Conservation (phyloP, 1,139 yeast genomes). For the Taphrina pruni region DNA sequence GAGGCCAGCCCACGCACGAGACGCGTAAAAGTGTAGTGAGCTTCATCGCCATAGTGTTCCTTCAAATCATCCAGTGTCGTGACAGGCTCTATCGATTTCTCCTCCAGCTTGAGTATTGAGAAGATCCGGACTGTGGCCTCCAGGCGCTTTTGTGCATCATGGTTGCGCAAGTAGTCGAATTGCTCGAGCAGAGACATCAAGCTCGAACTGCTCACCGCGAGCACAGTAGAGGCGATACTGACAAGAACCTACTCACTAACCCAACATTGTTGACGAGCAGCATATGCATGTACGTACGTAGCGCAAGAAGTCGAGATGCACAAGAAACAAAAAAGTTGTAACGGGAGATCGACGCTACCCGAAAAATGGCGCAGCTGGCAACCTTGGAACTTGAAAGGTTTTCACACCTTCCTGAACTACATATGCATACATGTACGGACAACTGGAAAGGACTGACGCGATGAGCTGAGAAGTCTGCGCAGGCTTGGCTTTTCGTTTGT, state of each 20-base stretch:
- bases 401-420: no score
- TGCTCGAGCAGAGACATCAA: conserved; percentile 31
- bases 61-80: conserved; percentile 18
- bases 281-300: no score
- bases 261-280: no score
- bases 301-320: not conserved
- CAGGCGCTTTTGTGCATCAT: conserved; percentile 27
- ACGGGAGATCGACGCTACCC: conserved; percentile 25
- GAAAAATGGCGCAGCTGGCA: not conserved
- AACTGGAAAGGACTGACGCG: not conserved
- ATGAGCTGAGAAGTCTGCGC: no score
- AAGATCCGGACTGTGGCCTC: conserved; percentile 28
- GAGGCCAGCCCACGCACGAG: conserved; percentile 81
- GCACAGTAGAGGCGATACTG: no score
- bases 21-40: conserved; percentile 81
- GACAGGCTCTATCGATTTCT: not conserved
- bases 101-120: conserved; percentile 17
- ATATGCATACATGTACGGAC: not conserved
- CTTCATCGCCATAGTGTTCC: conserved; percentile 57
- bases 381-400: no score
- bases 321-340: conserved; percentile 9
- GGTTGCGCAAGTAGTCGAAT: conserved; percentile 33
- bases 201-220: no score
- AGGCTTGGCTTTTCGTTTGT: not conserved
- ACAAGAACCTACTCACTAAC: not conserved